Evolutionary conservation across 2,329 filamentous ascomycete genomes (phyloP).

Genomic region (Endothia cerciana): DNA sequence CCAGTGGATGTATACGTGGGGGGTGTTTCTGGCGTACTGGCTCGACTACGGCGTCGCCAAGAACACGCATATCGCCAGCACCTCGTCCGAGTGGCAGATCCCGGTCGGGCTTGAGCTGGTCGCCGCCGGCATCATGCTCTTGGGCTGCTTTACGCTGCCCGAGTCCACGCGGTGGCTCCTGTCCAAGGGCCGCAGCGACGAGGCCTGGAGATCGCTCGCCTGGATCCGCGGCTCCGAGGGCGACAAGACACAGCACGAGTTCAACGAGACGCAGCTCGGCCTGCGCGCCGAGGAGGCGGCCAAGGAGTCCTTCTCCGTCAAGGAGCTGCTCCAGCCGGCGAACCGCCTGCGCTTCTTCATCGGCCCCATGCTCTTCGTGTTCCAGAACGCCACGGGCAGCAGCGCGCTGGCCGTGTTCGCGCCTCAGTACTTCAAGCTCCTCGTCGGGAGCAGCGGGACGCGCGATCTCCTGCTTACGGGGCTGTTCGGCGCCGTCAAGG

Average conservation of each 20-base stretch:
- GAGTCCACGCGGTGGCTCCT: constrained; percentile 23
- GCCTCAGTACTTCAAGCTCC: constrained; percentile 19
- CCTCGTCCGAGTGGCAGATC: constrained; percentile 20
- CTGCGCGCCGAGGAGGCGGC: constrained; percentile 15
- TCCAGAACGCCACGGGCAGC: constrained; percentile 18
- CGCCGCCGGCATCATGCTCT: constrained; percentile 19
- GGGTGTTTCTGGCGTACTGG: constrained; percentile 22
- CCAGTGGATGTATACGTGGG: constrained; percentile 23
- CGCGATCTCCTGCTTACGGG: constrained; percentile 19
- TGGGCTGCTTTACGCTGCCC: constrained; percentile 14
- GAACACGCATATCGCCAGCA: constrained; percentile 6
- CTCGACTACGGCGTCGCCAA: constrained; percentile 22
- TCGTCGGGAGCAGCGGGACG: constrained; percentile 19
- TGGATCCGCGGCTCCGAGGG: constrained; percentile 18
- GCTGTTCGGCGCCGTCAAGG: constrained; percentile 20
- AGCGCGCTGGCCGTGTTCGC: constrained; percentile 16
- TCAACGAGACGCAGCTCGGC: constrained; percentile 17
- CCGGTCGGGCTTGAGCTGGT: constrained; percentile 22
- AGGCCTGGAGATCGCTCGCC: constrained; percentile 13
- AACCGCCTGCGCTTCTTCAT: constrained; percentile 20
- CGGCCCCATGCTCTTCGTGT: constrained; percentile 18
- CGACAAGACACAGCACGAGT: constrained; percentile 12
- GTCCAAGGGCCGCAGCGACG: constrained; percentile 14
- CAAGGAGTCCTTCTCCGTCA: constrained; percentile 9
- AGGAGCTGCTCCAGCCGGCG: constrained; percentile 21